phyloP scores from a whole-genome alignment of 2,329 filamentous ascomycete species.

The Fusarium multiceps region DNA sequence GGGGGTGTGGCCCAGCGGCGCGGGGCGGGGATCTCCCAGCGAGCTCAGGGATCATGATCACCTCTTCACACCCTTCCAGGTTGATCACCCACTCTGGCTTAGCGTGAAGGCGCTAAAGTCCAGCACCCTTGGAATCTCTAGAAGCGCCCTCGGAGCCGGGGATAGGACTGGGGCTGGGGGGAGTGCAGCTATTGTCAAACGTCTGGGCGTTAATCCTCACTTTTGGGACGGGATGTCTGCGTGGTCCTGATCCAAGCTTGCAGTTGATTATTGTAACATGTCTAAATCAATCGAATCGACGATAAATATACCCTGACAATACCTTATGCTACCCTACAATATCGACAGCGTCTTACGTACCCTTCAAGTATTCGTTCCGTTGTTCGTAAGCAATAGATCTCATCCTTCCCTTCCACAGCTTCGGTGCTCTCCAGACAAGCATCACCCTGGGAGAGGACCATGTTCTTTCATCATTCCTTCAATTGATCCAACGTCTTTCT shows the following conservation, averaged over 20 bases:
- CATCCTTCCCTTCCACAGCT: conserved; percentile 35
- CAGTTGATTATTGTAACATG: background rate
- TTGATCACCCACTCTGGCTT: conserved; percentile 4
- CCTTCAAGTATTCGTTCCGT: conserved; percentile 3
- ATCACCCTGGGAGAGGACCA: conserved; percentile 33
- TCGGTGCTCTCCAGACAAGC: conserved; percentile 36
- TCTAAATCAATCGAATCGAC: conserved; percentile 1
- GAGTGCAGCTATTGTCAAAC: conserved; percentile 25
- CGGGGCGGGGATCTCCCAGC: conserved; percentile 35
- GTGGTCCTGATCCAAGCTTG: background rate
- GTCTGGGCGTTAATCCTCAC: conserved; percentile 29
- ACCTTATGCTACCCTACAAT: background rate
- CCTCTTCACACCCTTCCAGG: background rate
- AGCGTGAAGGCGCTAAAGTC: conserved; percentile 1
- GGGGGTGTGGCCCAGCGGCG: conserved; percentile 13
- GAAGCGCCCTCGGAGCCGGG: conserved; percentile 17
- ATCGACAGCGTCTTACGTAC: background rate
- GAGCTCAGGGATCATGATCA: conserved; percentile 4
- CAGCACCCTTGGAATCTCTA: conserved; percentile 10
- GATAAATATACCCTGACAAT: background rate
- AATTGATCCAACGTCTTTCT: conserved; percentile 10
- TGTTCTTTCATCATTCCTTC: conserved; percentile 15
- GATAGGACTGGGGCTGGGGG: background rate
- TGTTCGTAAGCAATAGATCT: conserved; percentile 21
- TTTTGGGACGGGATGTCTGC: conserved; percentile 13